These are phyloP conservation scores for Tritrichomonas foetus DNA, from an alignment of 208 protist species.

Conservation along the genomic window DNA sequence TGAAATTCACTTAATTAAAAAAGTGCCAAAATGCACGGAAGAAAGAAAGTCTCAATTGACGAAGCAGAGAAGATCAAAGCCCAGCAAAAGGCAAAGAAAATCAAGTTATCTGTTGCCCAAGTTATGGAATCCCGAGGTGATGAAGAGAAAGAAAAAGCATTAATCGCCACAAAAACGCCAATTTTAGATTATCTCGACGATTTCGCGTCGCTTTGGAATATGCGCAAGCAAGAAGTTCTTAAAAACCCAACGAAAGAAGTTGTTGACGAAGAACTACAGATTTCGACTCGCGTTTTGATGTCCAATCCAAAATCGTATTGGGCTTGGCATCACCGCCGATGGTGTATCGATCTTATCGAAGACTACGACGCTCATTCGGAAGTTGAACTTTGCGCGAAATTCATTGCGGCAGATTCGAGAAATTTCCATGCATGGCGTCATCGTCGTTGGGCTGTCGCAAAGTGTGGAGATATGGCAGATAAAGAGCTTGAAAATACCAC, in stretches of 20 bases:
- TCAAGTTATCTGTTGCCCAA: background rate
- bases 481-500: background rate
- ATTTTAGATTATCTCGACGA: background rate
- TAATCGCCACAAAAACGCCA: background rate
- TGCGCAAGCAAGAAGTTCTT: background rate
- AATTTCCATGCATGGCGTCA: conserved; percentile 35
- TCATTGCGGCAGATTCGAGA: background rate
- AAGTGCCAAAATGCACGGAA: conserved; percentile 33
- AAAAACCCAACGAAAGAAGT: background rate
- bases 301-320: conserved; percentile 25
- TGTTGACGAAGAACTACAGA: background rate
- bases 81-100: background rate
- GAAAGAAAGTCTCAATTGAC: conserved; percentile 26
- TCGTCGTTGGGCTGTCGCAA: background rate
- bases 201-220: conserved; percentile 10
- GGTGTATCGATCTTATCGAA: background rate
- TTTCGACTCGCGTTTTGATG: background rate
- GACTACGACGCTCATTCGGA: background rate
- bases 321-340: background rate
- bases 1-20: too few species aligned
- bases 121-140: background rate
- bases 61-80: conserved; percentile 8
- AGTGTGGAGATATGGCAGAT: background rate
- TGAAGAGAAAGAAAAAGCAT: background rate
- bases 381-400: background rate